phyloP scores from a whole-genome alignment of 495 filamentous ascomycete species.

The Pseudomonodictys pantanalensis region DNA sequence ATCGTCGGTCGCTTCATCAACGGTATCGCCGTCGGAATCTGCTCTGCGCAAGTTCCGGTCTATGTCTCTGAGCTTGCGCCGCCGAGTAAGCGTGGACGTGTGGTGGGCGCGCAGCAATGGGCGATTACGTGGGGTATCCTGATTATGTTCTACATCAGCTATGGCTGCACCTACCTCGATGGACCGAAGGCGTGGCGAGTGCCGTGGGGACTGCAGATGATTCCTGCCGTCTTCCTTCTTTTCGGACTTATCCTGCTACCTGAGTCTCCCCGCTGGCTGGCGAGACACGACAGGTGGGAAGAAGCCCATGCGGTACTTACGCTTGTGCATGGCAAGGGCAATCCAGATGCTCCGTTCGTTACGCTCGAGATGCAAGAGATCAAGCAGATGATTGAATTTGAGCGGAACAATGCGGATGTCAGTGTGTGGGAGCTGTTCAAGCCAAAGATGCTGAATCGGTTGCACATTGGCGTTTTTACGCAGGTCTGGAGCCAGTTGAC shows the following conservation, averaged over 20 bases:
- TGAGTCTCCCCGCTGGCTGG: conserved; percentile 76
- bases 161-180: conserved; percentile 66
- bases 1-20: conserved; percentile 74
- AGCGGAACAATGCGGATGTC: conserved; percentile 59
- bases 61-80: conserved; percentile 73
- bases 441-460: conserved; percentile 70
- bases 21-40: conserved; percentile 72
- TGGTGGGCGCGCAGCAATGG: conserved; percentile 76
- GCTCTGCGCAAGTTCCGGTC: conserved; percentile 75
- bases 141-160: conserved; percentile 80
- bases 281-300: conserved; percentile 70
- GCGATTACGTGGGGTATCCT: conserved; percentile 72
- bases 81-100: conserved; percentile 64
- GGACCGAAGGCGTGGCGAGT: conserved; percentile 62
- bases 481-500: conserved; percentile 85
- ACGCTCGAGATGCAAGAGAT: conserved; percentile 67
- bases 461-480: conserved; percentile 69
- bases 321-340: conserved; percentile 65
- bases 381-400: conserved; percentile 65
- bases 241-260: conserved; percentile 63
- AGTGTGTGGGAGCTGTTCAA: conserved; percentile 68
- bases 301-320: conserved; percentile 62
- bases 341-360: conserved; percentile 61
- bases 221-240: conserved; percentile 65
- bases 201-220: conserved; percentile 74